These are phyloP conservation scores for Ilyonectria mors-panacis DNA, from an alignment of 2,329 filamentous ascomycete species.

Conservation along the genomic window DNA sequence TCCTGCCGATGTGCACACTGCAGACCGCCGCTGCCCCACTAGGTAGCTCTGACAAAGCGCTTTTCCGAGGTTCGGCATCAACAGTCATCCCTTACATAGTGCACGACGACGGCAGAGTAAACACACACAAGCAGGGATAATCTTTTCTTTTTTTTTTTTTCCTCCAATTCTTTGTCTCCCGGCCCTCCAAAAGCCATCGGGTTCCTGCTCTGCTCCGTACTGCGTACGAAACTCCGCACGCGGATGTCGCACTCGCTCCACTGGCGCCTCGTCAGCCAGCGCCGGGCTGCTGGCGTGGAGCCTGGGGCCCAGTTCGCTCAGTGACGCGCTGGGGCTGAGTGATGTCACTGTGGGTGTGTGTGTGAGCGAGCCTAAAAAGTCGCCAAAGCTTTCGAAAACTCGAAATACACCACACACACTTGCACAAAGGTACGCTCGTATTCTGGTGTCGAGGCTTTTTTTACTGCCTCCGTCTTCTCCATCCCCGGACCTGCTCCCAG, in stretches of 20 bases:
- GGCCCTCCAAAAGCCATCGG: too few species aligned
- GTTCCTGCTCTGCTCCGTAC: not conserved
- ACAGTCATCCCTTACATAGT: not conserved
- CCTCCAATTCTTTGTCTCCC: too few species aligned
- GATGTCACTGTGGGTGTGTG: constrained; percentile 43
- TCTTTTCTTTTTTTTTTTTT: too few species aligned
- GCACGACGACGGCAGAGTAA: not conserved
- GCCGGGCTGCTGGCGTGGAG: constrained; percentile 27
- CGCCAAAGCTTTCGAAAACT: not conserved
- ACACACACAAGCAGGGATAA: not conserved
- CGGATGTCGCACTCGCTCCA: constrained; percentile 23
- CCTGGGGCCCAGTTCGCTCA: not conserved
- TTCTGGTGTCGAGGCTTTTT: constrained; percentile 6
- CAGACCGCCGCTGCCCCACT: not conserved
- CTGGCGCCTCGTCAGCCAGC: constrained; percentile 27
- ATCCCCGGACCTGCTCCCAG: not conserved
- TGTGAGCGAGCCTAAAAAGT: not conserved
- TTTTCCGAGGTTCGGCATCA: not conserved
- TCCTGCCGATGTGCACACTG: not conserved
- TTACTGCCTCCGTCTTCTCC: not conserved
- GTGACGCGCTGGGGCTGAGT: constrained; percentile 19
- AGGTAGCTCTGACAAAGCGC: not conserved
- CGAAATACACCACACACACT: not conserved
- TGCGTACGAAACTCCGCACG: not conserved
- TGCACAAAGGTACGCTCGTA: constrained; percentile 6